A percentile compares a stretch with the other conserved stretches of the same genome.
Conservation (phyloP, 1,284 basidiomycete species). For the Tilletia setariae region DNA sequence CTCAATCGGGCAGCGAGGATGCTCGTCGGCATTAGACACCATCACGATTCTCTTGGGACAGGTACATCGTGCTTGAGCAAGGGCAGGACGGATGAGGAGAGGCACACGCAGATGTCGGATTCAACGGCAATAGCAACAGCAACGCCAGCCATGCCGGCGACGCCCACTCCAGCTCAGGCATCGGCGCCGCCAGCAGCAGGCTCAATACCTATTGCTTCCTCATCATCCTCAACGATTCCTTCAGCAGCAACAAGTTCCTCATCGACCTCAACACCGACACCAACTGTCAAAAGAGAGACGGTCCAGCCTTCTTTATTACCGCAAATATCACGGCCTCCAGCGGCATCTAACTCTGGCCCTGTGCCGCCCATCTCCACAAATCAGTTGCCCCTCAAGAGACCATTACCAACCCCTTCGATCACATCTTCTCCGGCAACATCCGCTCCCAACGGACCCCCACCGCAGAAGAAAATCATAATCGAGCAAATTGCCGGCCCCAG, state of each 20-base stretch:
- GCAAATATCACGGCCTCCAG: neutral
- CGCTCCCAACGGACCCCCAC: neutral
- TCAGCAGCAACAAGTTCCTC: neutral
- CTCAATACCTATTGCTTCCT: neutral
- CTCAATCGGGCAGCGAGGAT: no score
- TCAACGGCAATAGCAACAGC: neutral
- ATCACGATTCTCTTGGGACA: neutral
- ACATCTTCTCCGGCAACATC: neutral
- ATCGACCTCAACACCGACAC: neutral
- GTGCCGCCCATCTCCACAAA: no score
- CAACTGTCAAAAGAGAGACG: neutral
- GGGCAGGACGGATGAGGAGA: neutral
- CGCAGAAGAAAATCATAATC: conserved; percentile 13
- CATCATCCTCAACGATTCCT: neutral
- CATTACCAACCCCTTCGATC: neutral
- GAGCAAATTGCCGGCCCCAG: neutral
- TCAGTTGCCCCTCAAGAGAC: neutral
- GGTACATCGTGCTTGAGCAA: no score
- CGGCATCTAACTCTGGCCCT: neutral
- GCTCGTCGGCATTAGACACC: no score
- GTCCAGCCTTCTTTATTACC: neutral
- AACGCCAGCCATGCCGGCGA: neutral
- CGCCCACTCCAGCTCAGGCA: neutral
- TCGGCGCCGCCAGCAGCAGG: neutral
- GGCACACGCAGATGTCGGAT: neutral